Percentiles rank a stretch among this genome's conserved stretches.
These are phyloP conservation scores for Ophiocordyceps robertsii DNA, from an alignment of 2,329 filamentous ascomycete genomes.

Conservation along the genomic window DNA sequence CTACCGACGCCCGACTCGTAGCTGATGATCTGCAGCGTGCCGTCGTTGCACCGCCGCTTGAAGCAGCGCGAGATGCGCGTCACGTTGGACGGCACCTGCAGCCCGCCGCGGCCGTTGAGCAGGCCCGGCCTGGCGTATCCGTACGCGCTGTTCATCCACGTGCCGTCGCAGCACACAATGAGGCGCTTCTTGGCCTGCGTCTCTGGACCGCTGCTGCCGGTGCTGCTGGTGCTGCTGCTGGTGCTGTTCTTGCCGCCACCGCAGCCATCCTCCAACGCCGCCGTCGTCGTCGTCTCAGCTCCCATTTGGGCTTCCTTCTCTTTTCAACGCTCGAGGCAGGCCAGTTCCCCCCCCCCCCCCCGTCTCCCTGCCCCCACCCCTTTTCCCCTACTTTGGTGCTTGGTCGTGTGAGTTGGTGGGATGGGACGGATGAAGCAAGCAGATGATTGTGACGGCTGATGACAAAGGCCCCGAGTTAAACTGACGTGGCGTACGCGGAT, in stretches of 20 bases:
- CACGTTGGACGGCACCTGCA: slow-evolving; percentile 44
- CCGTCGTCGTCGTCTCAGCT: too few species aligned
- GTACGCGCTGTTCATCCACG: slow-evolving; percentile 39
- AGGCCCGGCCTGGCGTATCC: slow-evolving; percentile 28
- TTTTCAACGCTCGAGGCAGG: not conserved
- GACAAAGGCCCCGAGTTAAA: too few species aligned
- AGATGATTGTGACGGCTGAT: too few species aligned
- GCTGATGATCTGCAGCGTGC: slow-evolving; percentile 42
- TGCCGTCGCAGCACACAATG: slow-evolving; percentile 39
- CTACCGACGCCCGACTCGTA: slow-evolving; percentile 50
- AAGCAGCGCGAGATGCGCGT: slow-evolving; percentile 46
- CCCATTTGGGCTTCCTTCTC: not conserved
- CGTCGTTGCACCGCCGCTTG: slow-evolving; percentile 34
- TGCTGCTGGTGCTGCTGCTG: too few species aligned
- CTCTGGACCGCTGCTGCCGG: not conserved
- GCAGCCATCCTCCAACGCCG: too few species aligned
- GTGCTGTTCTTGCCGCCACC: too few species aligned
- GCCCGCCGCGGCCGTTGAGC: slow-evolving; percentile 20
- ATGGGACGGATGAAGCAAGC: too few species aligned
- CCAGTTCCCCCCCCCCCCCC: too few species aligned
- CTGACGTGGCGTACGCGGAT: not conserved
- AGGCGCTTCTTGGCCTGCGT: slow-evolving; percentile 25
- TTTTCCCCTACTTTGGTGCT: not conserved
- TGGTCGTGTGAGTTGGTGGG: too few species aligned
- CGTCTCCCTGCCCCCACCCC: too few species aligned